Conservation (phyloP, 2,329 filamentous ascomycete species). For the Calonectria pseudoreteaudii region DNA sequence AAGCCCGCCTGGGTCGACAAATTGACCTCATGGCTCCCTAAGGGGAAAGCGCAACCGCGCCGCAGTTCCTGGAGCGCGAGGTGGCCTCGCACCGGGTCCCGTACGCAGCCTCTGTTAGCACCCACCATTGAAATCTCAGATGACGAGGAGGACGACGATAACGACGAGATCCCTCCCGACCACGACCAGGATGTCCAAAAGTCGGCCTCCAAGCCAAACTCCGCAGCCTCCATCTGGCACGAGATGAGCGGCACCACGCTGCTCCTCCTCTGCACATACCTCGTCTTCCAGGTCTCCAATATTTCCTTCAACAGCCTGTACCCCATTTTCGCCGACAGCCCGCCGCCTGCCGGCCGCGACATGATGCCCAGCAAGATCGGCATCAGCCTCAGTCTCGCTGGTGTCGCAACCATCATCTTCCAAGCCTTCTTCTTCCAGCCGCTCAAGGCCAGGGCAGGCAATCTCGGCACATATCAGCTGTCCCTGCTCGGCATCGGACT, state of each 20-base stretch:
- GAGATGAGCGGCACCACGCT: slow-evolving; percentile 83
- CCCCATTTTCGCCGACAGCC: slow-evolving; percentile 87
- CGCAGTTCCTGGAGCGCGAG: slow-evolving; percentile 52
- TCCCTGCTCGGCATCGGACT: slow-evolving; percentile 84
- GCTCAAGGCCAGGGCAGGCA: slow-evolving; percentile 83
- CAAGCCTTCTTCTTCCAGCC: slow-evolving; percentile 87
- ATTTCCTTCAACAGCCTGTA: slow-evolving; percentile 96
- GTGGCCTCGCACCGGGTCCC: slow-evolving; percentile 48
- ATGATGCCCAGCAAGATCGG: slow-evolving; percentile 86
- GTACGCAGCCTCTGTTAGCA: slow-evolving; percentile 46
- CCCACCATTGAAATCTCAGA: slow-evolving; percentile 35
- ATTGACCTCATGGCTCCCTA: slow-evolving; percentile 44
- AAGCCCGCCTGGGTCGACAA: slow-evolving; percentile 49
- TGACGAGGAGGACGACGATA: slow-evolving; percentile 40
- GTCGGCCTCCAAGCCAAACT: slow-evolving; percentile 24
- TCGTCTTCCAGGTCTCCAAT: slow-evolving; percentile 94
- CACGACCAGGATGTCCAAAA: slow-evolving; percentile 45
- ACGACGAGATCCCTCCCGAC: slow-evolving; percentile 39
- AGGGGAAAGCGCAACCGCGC: slow-evolving; percentile 32
- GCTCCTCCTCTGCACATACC: slow-evolving; percentile 84
- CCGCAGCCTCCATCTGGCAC: slow-evolving; percentile 54
- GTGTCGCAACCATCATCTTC: slow-evolving; percentile 87
- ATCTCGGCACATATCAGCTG: slow-evolving; percentile 84
- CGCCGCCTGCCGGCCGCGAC: slow-evolving; percentile 79
- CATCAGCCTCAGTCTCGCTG: slow-evolving; percentile 85